phyloP scores from a whole-genome alignment of 306 rosid species.

The Quillaja saponaria region DNA sequence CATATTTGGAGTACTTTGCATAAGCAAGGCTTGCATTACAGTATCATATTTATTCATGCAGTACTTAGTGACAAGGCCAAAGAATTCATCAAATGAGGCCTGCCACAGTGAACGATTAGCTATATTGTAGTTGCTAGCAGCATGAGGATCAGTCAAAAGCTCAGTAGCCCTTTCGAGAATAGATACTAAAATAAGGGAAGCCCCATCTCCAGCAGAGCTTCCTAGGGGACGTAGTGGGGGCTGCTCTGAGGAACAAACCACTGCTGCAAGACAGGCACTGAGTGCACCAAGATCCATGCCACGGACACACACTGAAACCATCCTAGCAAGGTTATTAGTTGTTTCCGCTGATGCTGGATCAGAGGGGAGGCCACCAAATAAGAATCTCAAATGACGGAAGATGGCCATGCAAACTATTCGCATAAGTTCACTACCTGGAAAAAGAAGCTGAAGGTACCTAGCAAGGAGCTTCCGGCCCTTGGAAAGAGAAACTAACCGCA shows the following conservation, averaged over 20 bases:
- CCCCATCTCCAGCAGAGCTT: constrained; percentile 86
- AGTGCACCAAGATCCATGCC: constrained; percentile 92
- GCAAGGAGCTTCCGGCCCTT: constrained; percentile 88
- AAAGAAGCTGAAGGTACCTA: constrained; percentile 66
- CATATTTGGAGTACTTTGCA: constrained; percentile 56
- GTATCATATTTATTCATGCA: constrained; percentile 79
- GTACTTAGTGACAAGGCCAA: constrained; percentile 73
- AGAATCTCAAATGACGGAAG: constrained; percentile 77
- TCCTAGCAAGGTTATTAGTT: constrained; percentile 61
- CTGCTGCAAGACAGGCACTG: constrained; percentile 95
- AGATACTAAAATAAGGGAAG: constrained; percentile 74
- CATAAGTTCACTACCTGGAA: constrained; percentile 77
- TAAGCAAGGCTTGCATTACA: constrained; percentile 59
- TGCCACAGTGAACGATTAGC: constrained; percentile 84
- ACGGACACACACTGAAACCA: constrained; percentile 58
- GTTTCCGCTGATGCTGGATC: constrained; percentile 71
- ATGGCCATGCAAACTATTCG: constrained; percentile 93
- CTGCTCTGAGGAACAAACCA: constrained; percentile 80
- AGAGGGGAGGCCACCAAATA: constrained; percentile 79
- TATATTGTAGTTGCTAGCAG: constrained; percentile 68
- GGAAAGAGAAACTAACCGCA: constrained; percentile 77
- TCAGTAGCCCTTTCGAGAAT: constrained; percentile 93
- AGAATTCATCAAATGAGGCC: constrained; percentile 87
- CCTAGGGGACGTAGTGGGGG: constrained; percentile 97
- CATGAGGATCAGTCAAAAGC: constrained; percentile 73